Evolutionary conservation across 352 stramenopile genomes (phyloP), one percentile per base, ranked within the genome.

Genomic region (Pythium phragmitis): DNA sequence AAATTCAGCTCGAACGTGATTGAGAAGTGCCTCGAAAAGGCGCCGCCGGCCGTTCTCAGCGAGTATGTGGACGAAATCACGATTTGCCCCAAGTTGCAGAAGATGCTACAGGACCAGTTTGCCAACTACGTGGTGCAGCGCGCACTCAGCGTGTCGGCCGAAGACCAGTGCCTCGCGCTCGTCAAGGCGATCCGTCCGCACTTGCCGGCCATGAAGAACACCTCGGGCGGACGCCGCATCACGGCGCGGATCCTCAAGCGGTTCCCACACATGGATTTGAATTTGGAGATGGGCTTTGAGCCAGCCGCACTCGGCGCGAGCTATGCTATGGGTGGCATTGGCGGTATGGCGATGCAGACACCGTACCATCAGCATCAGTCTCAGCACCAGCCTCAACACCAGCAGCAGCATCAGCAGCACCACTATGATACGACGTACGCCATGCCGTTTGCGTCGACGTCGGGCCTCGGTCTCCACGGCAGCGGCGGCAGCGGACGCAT

Each of bases 1-100:
- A 99, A 99, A 69, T 99, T 99, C 68, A 98, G 90, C 60, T 99
- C 93, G 49, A 99, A 99, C 72, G 97, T 99, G 36, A 98, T 99
- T 74, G 97, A 99, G 67, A 99, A 99, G 75, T 99, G 96, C 65
- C 79, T 99, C 30, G 94, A 98, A 74, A 96, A 98, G 61, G 97
- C 94, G 1, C 83, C 86, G 2, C 79, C 88, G 60, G 72, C 74
- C 52, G 76, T 94, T 60, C 80, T 82, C 8, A 77, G 88, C 69
- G 77, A 81, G 54, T 92, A 92, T 74, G 77, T 92, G 42, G 69
- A 85, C 21, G 86, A 94, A 60, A 84, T 92, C 57, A 92, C 81
- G 56, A 70, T 56, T 33, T 92, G 81, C 50, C 77, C 79, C 5
- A 91, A 91, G 57, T 94, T 98, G 69, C 80, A 95, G 62, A 96